Evolutionary conservation across 805 yeast species (phyloP).

Genomic region (Cyberlindnera mississippiensis): DNA sequence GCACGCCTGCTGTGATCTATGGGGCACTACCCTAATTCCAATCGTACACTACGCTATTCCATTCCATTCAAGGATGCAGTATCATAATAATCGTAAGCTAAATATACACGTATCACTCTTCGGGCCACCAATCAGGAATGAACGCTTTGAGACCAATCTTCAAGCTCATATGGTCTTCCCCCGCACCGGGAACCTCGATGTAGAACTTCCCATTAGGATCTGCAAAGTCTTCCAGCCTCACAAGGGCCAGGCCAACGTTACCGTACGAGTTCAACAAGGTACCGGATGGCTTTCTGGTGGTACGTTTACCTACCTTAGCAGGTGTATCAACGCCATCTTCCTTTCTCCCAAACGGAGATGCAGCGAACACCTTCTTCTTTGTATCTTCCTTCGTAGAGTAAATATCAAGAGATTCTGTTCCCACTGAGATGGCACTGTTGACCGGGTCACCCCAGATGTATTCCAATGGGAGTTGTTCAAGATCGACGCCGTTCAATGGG

Average conservation of each 20-base stretch:
- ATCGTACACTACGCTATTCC: too few species aligned
- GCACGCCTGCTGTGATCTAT: too few species aligned
- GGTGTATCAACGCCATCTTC: slow-evolving; percentile 6
- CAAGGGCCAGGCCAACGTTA: slow-evolving; percentile 62
- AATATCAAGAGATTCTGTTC: slow-evolving; percentile 19
- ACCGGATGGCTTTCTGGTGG: slow-evolving; percentile 49
- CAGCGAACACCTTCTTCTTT: slow-evolving; percentile 17
- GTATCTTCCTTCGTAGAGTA: slow-evolving; percentile 18
- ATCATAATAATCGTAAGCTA: slow-evolving; percentile 1
- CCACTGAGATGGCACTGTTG: slow-evolving; percentile 9
- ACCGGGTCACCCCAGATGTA: slow-evolving; percentile 15
- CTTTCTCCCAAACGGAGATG: slow-evolving; percentile 38
- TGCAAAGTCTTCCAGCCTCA: slow-evolving; percentile 44
- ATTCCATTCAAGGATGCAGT: not conserved
- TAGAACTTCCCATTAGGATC: slow-evolving; percentile 32
- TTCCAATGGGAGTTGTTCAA: slow-evolving; percentile 17
- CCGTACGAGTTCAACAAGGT: slow-evolving; percentile 52
- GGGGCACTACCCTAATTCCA: too few species aligned
- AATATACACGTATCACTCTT: slow-evolving; percentile 5
- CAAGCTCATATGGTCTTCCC: slow-evolving; percentile 18
- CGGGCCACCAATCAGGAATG: slow-evolving; percentile 78
- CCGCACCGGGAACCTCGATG: slow-evolving; percentile 28
- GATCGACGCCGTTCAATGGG: slow-evolving; percentile 4
- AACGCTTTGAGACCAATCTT: slow-evolving; percentile 46
- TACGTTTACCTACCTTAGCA: slow-evolving; percentile 8